Evolutionary conservation across 805 yeast genomes (phyloP), one percentile per base, ranked within the genome.

Genomic region (Komagataella mondaviorum): DNA sequence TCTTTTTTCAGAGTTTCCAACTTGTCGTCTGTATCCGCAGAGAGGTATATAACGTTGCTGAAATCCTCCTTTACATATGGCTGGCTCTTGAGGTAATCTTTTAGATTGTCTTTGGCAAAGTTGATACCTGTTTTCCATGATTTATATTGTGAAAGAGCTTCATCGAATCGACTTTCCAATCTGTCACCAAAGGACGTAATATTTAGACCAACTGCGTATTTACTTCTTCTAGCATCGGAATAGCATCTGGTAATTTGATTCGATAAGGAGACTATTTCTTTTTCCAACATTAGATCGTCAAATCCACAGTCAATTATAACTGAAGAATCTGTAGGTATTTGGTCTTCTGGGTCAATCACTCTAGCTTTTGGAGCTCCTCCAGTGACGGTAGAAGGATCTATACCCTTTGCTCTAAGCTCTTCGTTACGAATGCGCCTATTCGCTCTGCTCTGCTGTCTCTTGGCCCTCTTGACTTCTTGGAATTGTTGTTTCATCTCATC

Each of bases 291-390:
- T 59, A 85, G 61, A 47, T 86, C 93, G 61, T 93, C 98, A 64
- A 91, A 91, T 14, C 77, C 85, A 67, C 99, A 91, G 66, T 91
- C 99, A 55, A 90, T 61, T n/a, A 90, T 69, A 23, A 90, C 71
- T 5, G 63, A 68, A 6, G 80, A 73, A 0, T 76, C 79, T 2
- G 80, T 71, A 10, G 66, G 66, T 2, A 55, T 57, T 60, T 83
- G 89, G 12, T 70, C 67, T 20, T 67, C 72, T n/a, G 72, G 69
- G 44, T 62, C 66, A 47, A 66, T 63, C 45, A 61, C 63, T 44
- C 65, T 65, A 30, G 49, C 51, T 50, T 55, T 60, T 36, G 46
- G 52, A 56, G 60, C 52, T 52, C 63, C 49, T 30, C 71, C 59
- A 47, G 70, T 56, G 20, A 73, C 68, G 47, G 65, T 71, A 1